Evolutionary conservation across 371 early-diverging fungal genomes (phyloP).

Genomic region (Chytridium lagenaria): DNA sequence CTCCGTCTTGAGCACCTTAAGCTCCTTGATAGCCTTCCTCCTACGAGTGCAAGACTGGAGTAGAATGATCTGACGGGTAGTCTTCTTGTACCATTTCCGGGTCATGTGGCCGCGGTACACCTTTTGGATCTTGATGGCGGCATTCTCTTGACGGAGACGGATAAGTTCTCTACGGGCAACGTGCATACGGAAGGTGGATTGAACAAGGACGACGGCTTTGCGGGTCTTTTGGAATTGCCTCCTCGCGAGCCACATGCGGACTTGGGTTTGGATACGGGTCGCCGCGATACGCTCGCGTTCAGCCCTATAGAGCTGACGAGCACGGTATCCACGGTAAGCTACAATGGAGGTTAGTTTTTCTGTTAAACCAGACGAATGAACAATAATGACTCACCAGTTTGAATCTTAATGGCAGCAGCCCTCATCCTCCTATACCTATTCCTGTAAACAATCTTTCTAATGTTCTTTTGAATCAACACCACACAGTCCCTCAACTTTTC

Average conservation of each 20-base stretch:
- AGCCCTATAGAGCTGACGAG: constrained; percentile 58
- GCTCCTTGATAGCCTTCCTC: constrained; percentile 67
- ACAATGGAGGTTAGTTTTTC: too few species aligned
- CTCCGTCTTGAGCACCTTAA: constrained; percentile 75
- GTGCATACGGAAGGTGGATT: constrained; percentile 29
- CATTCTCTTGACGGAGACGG: constrained; percentile 63
- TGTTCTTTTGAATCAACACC: constrained; percentile 88
- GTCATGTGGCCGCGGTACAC: constrained; percentile 56
- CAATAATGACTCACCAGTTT: constrained; percentile 13
- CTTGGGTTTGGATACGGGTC: constrained; percentile 71
- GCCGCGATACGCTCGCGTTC: constrained; percentile 79
- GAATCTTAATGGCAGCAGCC: constrained; percentile 53
- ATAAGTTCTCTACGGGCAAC: constrained; percentile 11
- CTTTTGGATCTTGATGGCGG: constrained; percentile 75
- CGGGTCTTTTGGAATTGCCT: constrained; percentile 50
- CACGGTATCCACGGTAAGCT: constrained; percentile 65
- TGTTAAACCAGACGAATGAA: too few species aligned
- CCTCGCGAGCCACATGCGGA: constrained; percentile 72
- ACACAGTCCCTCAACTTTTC: constrained; percentile 83
- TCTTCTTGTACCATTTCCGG: constrained; percentile 63
- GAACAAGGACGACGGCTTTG: constrained; percentile 51
- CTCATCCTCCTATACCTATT: constrained; percentile 50
- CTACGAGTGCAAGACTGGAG: constrained; percentile 87
- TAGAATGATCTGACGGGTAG: constrained; percentile 63
- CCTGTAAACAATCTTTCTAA: constrained; percentile 76